A percentile compares a stretch with the other conserved stretches of the same genome.
Conservation (phyloP, 2,329 filamentous ascomycete species). For the Aaosphaeria pasadenensis region DNA sequence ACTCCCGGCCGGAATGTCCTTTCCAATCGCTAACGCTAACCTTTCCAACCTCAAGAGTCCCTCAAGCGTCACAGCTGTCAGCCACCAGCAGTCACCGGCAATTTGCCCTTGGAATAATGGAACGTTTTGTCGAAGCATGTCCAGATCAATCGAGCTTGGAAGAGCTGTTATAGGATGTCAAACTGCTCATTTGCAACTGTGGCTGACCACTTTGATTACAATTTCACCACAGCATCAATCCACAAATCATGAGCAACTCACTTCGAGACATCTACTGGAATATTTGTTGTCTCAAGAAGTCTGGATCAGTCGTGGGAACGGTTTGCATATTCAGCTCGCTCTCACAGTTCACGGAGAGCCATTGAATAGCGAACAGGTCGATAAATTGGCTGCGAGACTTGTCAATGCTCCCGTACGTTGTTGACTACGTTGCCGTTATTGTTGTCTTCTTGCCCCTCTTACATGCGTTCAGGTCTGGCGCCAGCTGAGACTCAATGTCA, state of each 20-base stretch:
- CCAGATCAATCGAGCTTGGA: conserved; percentile 29
- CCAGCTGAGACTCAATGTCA: conserved; percentile 27
- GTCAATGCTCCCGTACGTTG: conserved; percentile 26
- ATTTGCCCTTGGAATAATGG: background rate
- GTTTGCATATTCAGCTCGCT: conserved; percentile 27
- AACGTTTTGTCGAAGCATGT: conserved; percentile 13
- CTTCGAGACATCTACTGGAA: conserved; percentile 9
- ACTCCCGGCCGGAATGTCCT: no score
- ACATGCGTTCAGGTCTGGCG: conserved; percentile 26
- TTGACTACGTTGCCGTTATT: no score
- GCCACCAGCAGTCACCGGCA: background rate
- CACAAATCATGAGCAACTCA: conserved; percentile 20
- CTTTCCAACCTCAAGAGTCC: background rate
- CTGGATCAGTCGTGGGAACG: conserved; percentile 34
- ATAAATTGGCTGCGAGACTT: conserved; percentile 19
- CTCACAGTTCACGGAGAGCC: conserved; percentile 23
- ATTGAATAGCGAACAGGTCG: conserved; percentile 13
- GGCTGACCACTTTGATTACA: conserved; percentile 34
- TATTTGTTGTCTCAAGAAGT: conserved; percentile 11
- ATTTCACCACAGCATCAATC: conserved; percentile 24
- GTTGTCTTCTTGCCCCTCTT: no score
- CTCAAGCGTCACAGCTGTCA: background rate
- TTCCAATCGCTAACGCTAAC: no score
- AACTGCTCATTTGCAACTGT: conserved; percentile 27
- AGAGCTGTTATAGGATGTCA: conserved; percentile 28